These are phyloP conservation scores for Fragaria nilgerrensis DNA, from an alignment of 306 rosid species.

Conservation along the genomic window DNA sequence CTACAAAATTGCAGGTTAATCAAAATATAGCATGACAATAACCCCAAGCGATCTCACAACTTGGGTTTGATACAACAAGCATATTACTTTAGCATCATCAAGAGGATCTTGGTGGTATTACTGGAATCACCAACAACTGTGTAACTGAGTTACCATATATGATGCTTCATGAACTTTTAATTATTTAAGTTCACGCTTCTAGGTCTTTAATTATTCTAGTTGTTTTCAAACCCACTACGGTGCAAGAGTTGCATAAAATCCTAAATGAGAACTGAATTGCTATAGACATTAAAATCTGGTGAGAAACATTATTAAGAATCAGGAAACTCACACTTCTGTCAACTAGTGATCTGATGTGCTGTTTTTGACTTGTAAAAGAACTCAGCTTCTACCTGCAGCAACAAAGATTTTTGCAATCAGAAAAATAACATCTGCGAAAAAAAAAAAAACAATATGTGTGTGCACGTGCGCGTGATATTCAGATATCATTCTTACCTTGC, in stretches of 20 bases:
- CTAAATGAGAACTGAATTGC: background rate
- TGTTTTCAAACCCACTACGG: background rate
- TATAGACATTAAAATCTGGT: constrained; percentile 3
- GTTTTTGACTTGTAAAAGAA: constrained; percentile 1
- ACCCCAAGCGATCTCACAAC: constrained; percentile 59
- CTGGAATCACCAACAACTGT: constrained; percentile 58
- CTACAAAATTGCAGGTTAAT: background rate
- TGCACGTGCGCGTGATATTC: background rate
- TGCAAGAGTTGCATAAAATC: background rate
- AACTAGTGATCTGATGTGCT: background rate
- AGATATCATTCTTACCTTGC: constrained; percentile 1
- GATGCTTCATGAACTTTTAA: constrained; percentile 37
- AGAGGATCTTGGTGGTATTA: constrained; percentile 42
- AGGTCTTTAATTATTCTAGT: background rate
- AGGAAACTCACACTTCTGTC: constrained; percentile 11
- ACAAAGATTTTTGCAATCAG: constrained; percentile 12
- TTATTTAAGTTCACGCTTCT: background rate
- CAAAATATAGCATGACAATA: constrained; percentile 48
- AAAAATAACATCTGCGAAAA: constrained; percentile 4
- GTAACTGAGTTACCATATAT: constrained; percentile 36
- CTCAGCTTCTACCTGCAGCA: constrained; percentile 13
- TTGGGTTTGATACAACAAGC: constrained; percentile 77
- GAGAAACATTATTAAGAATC: background rate
- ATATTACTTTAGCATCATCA: constrained; percentile 55
- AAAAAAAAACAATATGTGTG: no score